Percentiles rank a stretch among this genome's conserved stretches.
phyloP scores from a whole-genome alignment of 2,329 filamentous ascomycete species.

The Pseudocercospora vitis region DNA sequence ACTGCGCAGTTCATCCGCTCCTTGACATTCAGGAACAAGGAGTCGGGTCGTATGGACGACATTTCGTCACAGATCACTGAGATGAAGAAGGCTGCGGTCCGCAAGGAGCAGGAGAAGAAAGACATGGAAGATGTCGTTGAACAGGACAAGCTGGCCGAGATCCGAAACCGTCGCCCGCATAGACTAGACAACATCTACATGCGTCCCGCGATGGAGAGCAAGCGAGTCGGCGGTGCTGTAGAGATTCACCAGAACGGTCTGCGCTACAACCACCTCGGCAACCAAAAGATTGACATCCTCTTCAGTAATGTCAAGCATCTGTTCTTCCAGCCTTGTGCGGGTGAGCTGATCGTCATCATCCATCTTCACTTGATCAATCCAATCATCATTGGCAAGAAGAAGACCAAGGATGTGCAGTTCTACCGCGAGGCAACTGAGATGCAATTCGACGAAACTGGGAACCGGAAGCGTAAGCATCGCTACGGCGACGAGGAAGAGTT shows the following conservation, averaged over 20 bases:
- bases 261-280: slow-evolving; percentile 80
- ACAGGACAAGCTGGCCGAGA: slow-evolving; percentile 94
- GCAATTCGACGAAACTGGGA: slow-evolving; percentile 97
- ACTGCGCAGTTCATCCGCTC: slow-evolving; percentile 94
- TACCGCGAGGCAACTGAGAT: slow-evolving; percentile 98
- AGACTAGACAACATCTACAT: slow-evolving; percentile 94
- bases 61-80: slow-evolving; percentile 93
- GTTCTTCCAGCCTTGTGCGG: slow-evolving; percentile 96
- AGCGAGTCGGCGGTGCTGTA: slow-evolving; percentile 91
- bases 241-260: slow-evolving; percentile 99
- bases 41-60: slow-evolving; percentile 83
- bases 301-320: slow-evolving; percentile 99
- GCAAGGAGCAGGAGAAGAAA: slow-evolving; percentile 97
- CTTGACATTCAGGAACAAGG: slow-evolving; percentile 88
- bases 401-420: slow-evolving; percentile 98
- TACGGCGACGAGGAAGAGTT: slow-evolving; percentile 99
- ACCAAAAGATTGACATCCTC: slow-evolving; percentile 84
- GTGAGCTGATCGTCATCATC: slow-evolving; percentile 96
- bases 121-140: slow-evolving; percentile 99
- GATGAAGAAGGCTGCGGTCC: slow-evolving; percentile 87
- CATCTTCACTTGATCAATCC: slow-evolving; percentile 97
- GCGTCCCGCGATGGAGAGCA: slow-evolving; percentile 91
- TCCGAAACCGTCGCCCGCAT: slow-evolving; percentile 87
- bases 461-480: slow-evolving; percentile 94
- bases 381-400: slow-evolving; percentile 97